Evolutionary conservation across 2,329 filamentous ascomycete genomes (phyloP).

Genomic region (Xylariaceae sp.): DNA sequence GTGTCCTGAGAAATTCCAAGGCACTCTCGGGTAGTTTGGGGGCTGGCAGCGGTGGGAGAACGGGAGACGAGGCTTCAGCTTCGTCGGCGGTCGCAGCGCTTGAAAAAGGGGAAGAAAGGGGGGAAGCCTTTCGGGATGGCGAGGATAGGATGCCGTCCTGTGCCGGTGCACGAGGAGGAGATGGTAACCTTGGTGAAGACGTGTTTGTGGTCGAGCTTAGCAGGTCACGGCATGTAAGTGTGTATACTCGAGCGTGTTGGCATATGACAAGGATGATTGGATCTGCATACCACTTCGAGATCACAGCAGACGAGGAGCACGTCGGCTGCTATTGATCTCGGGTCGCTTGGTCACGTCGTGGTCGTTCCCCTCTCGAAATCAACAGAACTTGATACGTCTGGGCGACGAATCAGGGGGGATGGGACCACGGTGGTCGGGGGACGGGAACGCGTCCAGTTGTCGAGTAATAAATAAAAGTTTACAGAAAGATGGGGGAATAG

Average conservation of each 20-base stretch:
- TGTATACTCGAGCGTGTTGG: conserved; percentile 9
- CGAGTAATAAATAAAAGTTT: conserved; percentile 6
- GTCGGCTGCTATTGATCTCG: conserved; percentile 20
- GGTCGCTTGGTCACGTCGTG: conserved; percentile 9
- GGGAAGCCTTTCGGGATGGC: conserved; percentile 33
- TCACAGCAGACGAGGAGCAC: conserved; percentile 19
- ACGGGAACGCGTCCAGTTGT: conserved; percentile 8
- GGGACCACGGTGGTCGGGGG: neutral
- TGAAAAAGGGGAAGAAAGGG: conserved; percentile 56
- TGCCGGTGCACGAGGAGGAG: conserved; percentile 57
- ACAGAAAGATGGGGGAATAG: conserved; percentile 11
- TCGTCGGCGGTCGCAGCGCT: conserved; percentile 56
- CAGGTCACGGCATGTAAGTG: conserved; percentile 3
- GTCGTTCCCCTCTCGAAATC: conserved; percentile 1
- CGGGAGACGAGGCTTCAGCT: conserved; percentile 49
- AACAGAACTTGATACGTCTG: neutral
- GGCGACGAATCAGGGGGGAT: neutral
- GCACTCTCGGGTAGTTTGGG: conserved; percentile 55
- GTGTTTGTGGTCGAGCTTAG: conserved; percentile 44
- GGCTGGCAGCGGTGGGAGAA: conserved; percentile 54
- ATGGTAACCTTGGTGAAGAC: conserved; percentile 48
- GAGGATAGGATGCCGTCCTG: conserved; percentile 48
- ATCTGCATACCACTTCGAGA: conserved; percentile 13
- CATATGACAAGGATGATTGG: conserved; percentile 5
- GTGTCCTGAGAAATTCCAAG: conserved; percentile 48